Evolutionary conservation across 495 filamentous ascomycete genomes (phyloP).

Genomic region (Hyphodiscus hymeniophilus): DNA sequence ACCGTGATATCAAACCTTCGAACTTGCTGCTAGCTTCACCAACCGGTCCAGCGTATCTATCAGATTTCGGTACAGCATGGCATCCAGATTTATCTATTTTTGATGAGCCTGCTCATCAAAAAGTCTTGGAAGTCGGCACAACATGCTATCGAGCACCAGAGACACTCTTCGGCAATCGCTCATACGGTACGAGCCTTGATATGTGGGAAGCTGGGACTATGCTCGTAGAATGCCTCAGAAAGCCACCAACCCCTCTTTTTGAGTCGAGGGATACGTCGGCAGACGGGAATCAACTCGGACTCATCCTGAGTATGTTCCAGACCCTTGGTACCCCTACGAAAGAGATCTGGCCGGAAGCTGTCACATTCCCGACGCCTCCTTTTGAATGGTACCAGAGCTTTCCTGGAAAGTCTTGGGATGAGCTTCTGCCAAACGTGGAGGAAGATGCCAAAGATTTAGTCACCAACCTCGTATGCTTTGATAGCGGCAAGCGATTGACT

Average conservation of each 20-base stretch:
- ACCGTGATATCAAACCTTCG: slow-evolving; percentile 89
- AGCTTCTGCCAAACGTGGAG: slow-evolving; percentile 24
- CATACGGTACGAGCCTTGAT: slow-evolving; percentile 66
- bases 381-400: slow-evolving; percentile 47
- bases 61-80: slow-evolving; percentile 92
- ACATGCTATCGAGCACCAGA: slow-evolving; percentile 87
- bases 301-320: slow-evolving; percentile 86
- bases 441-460: slow-evolving; percentile 14
- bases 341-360: slow-evolving; percentile 64
- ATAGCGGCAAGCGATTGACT: slow-evolving; percentile 19
- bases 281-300: slow-evolving; percentile 81
- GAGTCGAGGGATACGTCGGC: slow-evolving; percentile 61
- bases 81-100: slow-evolving; percentile 45
- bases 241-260: slow-evolving; percentile 56
- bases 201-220: slow-evolving; percentile 87
- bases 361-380: slow-evolving; percentile 37
- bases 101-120: slow-evolving; percentile 56
- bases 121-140: slow-evolving; percentile 90
- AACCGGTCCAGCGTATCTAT: slow-evolving; percentile 64
- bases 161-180: slow-evolving; percentile 72
- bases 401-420: slow-evolving; percentile 29
- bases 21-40: slow-evolving; percentile 69
- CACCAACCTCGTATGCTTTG: slow-evolving; percentile 15
- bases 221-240: slow-evolving; percentile 58
- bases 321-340: slow-evolving; percentile 76